phyloP scores from a whole-genome alignment of 768 basidiomycete species.

The Arthromyces matolae region DNA sequence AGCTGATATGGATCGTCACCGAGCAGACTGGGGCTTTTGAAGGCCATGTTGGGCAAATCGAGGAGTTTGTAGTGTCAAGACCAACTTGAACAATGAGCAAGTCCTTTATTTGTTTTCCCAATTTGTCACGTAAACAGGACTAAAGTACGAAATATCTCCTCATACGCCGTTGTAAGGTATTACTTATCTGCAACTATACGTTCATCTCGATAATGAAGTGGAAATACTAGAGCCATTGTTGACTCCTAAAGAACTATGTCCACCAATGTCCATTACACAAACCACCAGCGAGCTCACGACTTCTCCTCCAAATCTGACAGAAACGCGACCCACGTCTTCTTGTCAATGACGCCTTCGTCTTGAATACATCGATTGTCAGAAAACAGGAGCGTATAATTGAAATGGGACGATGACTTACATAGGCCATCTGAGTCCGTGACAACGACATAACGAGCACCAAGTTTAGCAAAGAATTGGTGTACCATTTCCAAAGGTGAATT shows the following conservation, averaged over 20 bases:
- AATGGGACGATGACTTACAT: conserved; percentile 62
- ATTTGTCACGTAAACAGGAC: too few species aligned
- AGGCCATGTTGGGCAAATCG: conserved; percentile 1
- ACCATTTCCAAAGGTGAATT: conserved; percentile 89
- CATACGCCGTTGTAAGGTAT: too few species aligned
- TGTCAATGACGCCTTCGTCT: conserved; percentile 92
- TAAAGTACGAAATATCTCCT: too few species aligned
- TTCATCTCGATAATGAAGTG: too few species aligned
- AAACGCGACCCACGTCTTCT: conserved; percentile 92
- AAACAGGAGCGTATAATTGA: background rate
- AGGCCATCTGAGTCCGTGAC: conserved; percentile 78
- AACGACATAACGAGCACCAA: conserved; percentile 88
- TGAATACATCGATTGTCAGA: background rate
- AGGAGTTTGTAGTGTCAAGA: too few species aligned
- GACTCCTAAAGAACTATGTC: too few species aligned
- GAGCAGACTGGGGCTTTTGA: conserved; percentile 6
- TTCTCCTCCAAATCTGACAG: conserved; percentile 71
- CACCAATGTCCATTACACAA: too few species aligned
- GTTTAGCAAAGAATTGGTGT: conserved; percentile 91
- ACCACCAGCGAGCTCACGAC: conserved; percentile 20
- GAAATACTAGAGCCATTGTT: too few species aligned
- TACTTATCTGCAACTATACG: too few species aligned
- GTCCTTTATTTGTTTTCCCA: too few species aligned
- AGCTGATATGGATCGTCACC: conserved; percentile 59
- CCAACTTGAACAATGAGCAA: too few species aligned